Evolutionary conservation across 257 asterid genomes (phyloP), one percentile per base, ranked within the genome.

Genomic region (Mentha longifolia): DNA sequence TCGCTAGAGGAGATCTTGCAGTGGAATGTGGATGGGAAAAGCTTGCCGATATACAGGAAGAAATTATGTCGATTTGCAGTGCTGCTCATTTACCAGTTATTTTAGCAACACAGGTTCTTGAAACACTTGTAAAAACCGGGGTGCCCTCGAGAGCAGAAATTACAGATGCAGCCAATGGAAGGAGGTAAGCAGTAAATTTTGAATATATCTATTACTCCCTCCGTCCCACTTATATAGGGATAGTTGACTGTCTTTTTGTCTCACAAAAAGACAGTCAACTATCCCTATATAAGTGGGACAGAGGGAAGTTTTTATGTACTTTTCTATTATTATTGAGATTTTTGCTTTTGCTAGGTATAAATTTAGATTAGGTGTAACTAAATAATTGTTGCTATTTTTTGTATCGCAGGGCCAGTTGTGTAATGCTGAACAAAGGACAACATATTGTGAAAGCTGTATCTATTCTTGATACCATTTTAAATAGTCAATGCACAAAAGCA

Each of bases 1-100:
- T 88, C 51, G 95, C 95, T 50, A 79, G 95, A 81, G 95, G 95
- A 22, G 95, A 88, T 78, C 95, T 88, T 22, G 95, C 95, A 4
- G 95, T 88, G 71, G 95, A 88, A 74, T 88, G 95, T 45, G 95
- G 92, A 65, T 88, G 92, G 92, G 95, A 88, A 73, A 86, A 85
- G 77, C 87, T 88, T 47, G 89, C 87, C 6, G 87, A 85, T 72
- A 86, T 83, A 72, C 95, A 88, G 75, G 87, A 83, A 47, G 92
- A 88, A 67, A 81, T 88, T 65, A 68, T 88, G 65, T 81, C 86
- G 5, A 78, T 83, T 4, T 86, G 89, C 62, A 67, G 78, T 14
- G 90, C 95, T 37, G 90, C 89, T 5, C 91, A 88, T 81, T 74
- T 88, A 52, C 95, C 92, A 1, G 90, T 86, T 42, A 81, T 88